These are phyloP conservation scores for Shiraia sp. DNA, from an alignment of 2,329 filamentous ascomycete genomes.

Conservation along the genomic window DNA sequence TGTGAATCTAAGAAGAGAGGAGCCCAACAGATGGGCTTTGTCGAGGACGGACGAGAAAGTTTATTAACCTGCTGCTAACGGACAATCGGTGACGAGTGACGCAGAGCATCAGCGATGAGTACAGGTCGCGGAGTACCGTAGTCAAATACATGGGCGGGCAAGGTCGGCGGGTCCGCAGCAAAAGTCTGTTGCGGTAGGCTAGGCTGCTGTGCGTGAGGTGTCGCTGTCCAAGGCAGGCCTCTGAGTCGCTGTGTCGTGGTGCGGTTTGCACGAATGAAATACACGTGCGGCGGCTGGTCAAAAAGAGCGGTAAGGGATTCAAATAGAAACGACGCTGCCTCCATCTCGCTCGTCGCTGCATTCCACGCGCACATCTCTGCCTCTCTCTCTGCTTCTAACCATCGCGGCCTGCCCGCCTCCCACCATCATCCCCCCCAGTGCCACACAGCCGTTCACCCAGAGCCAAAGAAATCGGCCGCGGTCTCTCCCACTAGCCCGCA, in stretches of 20 bases:
- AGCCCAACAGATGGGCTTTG: no score
- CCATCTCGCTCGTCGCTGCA: conserved; percentile 2
- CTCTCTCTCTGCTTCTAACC: no score
- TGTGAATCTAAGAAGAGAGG: no score
- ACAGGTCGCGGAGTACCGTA: neutral
- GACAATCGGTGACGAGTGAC: neutral
- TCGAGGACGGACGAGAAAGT: no score
- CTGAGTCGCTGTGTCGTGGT: conserved; percentile 17
- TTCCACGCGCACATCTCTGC: neutral
- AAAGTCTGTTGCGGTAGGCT: conserved; percentile 7
- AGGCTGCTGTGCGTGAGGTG: conserved; percentile 12
- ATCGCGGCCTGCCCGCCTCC: no score
- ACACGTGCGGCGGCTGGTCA: conserved; percentile 16
- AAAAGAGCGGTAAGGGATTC: conserved; percentile 11
- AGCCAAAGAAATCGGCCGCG: conserved; percentile 27
- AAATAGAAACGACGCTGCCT: conserved; percentile 12
- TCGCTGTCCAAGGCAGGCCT: conserved; percentile 10
- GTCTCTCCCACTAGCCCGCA: conserved; percentile 16
- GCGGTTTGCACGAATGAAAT: conserved; percentile 3
- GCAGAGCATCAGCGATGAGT: neutral
- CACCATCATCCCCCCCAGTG: conserved; percentile 11
- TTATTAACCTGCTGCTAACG: no score
- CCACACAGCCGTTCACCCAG: conserved; percentile 15
- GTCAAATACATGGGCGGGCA: conserved; percentile 12
- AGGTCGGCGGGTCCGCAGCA: conserved; percentile 16